phyloP scores from a whole-genome alignment of 441 rosid species.

The Sinapis alba region DNA sequence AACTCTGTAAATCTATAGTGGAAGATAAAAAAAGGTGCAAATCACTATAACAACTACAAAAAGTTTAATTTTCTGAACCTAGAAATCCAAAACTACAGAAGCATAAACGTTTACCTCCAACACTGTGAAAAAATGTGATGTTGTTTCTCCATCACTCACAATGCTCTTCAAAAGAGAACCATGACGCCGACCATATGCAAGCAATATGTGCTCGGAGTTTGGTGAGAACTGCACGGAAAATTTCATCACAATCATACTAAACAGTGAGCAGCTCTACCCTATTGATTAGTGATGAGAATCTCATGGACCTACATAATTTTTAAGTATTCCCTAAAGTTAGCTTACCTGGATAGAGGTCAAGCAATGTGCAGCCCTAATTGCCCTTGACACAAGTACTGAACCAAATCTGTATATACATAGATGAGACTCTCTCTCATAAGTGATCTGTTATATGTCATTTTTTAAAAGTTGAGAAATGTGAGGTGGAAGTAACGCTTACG shows the following conservation, averaged over 20 bases:
- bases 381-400: slow-evolving; percentile 79
- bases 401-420: slow-evolving; percentile 70
- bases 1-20: slow-evolving; percentile 84
- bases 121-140: slow-evolving; percentile 84
- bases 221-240: slow-evolving; percentile 80
- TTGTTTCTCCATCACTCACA: slow-evolving; percentile 82
- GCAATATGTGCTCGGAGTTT: slow-evolving; percentile 84
- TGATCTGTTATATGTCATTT: slow-evolving; percentile 1
- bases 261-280: neutral
- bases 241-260: slow-evolving; percentile 2
- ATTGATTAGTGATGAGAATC: neutral
- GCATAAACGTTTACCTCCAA: slow-evolving; percentile 64
- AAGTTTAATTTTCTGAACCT: neutral
- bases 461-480: neutral
- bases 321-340: slow-evolving; percentile 1
- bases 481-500: slow-evolving; percentile 50
- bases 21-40: neutral
- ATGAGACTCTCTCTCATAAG: slow-evolving; percentile 14
- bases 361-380: slow-evolving; percentile 97
- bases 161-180: slow-evolving; percentile 86
- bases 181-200: slow-evolving; percentile 97
- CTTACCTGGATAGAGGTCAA: slow-evolving; percentile 96
- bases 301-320: neutral
- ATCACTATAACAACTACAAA: neutral
- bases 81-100: slow-evolving; percentile 17